phyloP scores from a whole-genome alignment of 257 asterid genomes.

The Nicotiana attenuata region DNA sequence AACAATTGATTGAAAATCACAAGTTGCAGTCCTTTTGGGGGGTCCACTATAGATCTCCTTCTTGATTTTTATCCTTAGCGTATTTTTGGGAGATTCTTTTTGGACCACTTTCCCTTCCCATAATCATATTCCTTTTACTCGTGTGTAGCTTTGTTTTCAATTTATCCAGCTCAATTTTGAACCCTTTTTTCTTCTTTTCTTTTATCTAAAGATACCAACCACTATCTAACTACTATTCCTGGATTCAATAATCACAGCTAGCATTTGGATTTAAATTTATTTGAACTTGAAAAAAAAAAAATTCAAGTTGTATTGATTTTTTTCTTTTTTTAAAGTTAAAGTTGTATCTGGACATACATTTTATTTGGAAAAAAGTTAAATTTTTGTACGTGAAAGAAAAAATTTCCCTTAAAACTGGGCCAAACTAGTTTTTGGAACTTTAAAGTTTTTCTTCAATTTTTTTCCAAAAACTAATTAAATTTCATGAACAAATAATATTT shows the following conservation, averaged over 20 bases:
- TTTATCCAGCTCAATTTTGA: background rate
- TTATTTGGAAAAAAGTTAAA: no score
- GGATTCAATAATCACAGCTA: background rate
- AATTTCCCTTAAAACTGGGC: no score
- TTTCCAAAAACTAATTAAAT: no score
- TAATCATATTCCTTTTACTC: background rate
- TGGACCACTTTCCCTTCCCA: background rate
- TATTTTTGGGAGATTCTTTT: constrained; percentile 16
- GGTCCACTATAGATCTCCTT: constrained; percentile 8
- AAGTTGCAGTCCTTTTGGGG: constrained; percentile 16
- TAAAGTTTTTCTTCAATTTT: no score
- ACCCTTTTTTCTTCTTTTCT: background rate
- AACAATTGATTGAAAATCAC: background rate
- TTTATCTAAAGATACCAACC: background rate
- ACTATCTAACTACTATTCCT: background rate
- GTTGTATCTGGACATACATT: no score
- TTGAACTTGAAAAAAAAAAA: no score
- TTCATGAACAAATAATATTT: no score
- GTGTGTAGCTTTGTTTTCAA: background rate
- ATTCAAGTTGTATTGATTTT: no score
- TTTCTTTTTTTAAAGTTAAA: no score
- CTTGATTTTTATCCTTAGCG: constrained; percentile 11
- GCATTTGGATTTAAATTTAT: no score
- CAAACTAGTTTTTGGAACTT: no score
- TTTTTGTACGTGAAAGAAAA: no score